Base-by-base conservation (phyloP, 1,139 yeast species). In the Blastobotrys serpentis region DNA sequence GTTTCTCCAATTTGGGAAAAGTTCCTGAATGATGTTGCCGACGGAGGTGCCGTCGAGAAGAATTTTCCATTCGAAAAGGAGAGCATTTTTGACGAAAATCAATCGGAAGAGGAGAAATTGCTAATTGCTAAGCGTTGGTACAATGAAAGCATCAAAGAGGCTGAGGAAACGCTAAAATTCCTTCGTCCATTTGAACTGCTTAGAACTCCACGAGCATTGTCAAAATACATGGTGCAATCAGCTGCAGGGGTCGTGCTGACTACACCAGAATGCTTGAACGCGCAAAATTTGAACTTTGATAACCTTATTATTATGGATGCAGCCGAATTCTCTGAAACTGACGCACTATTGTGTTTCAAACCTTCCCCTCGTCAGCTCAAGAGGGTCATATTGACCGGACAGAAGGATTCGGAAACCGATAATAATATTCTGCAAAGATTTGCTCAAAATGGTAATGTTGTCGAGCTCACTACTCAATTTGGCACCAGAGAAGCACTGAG, bases 361-460 rank as follows among this genome's bases (percentile, higher is more conserved):
- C 50, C 21, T 44, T 46, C 18, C 25, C 47, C 7, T 4, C 32
- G 32, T 10, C 29, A 29, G 3, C 50, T 65, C 3, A 53, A 56
- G 22, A 60, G 72, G n/a, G 50, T 69, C 1, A 57, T 67, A 0
- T 29, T 72, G 21, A 44, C 71, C 39, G 76, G 76, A 3, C 74
- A 72, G 48, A 55, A 53, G 32, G 46, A 47, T 23, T 66, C 58
- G 11, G 14, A 33, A 6, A n/a, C 3, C 13, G 19, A 14, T n/a
- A 7, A 19, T 10, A 11, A 36, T 11, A 36, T 36, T 3, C 6
- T 36, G 40, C 40, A 36, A 11, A 10, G 40, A 11, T 19, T n/a
- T 7, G n/a, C n/a, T 7, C 13, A 29, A 4, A 11, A 29, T 11
- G 32, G 32, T 4, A 29, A 11, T 29, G 32, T 11, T 11, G 32